Evolutionary conservation across 2,329 filamentous ascomycete genomes (phyloP).

Genomic region (Ceratocystis smalleyi): DNA sequence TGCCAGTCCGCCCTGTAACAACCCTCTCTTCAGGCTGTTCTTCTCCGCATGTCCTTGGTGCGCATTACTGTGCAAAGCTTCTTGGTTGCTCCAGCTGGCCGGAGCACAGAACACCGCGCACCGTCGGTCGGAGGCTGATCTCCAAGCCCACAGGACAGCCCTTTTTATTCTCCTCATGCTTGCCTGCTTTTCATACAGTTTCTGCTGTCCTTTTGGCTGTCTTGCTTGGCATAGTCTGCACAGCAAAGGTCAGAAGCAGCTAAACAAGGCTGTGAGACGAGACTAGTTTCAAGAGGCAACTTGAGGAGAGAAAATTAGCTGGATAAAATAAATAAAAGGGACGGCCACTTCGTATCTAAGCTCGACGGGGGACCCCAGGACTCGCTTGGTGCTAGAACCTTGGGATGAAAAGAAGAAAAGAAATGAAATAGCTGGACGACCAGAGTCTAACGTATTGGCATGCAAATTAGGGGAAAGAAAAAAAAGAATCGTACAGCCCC

Average conservation of each 20-base stretch:
- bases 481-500: not conserved
- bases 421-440: not conserved
- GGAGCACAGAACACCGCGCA: too few relatives aligned
- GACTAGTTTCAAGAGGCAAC: not conserved
- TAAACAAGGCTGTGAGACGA: slow-evolving; percentile 2
- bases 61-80: too few relatives aligned
- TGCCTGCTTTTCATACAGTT: not conserved
- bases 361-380: not conserved
- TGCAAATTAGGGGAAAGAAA: not conserved
- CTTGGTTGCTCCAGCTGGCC: too few relatives aligned
- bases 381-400: not conserved
- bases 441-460: not conserved
- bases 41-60: too few relatives aligned
- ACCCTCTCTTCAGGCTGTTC: too few relatives aligned
- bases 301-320: not conserved
- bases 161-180: not conserved
- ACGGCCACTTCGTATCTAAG: not conserved
- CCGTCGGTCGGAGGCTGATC: not conserved
- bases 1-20: too few relatives aligned
- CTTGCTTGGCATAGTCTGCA: not conserved
- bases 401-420: not conserved
- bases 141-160: not conserved
- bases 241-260: not conserved
- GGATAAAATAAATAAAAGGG: not conserved
- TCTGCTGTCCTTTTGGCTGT: not conserved